phyloP scores from a whole-genome alignment of 345 rosid species.

The Pistacia atlantica region DNA sequence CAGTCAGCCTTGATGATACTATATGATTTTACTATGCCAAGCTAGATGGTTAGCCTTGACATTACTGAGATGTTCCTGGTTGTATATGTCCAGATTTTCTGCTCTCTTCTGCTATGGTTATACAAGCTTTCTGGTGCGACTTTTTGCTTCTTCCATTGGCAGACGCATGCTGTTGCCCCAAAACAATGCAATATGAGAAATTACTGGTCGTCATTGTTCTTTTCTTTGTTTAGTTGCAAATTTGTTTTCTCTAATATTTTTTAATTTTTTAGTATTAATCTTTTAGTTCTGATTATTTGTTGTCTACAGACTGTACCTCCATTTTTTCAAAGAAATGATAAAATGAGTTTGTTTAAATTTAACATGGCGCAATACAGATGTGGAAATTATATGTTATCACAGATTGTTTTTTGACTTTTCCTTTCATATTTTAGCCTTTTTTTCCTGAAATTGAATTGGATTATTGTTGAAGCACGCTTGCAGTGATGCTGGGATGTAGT shows the following conservation, averaged over 20 bases:
- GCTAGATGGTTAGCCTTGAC: not conserved
- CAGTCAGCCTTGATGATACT: constrained; percentile 6
- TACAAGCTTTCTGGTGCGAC: constrained; percentile 1
- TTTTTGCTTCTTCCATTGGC: not conserved
- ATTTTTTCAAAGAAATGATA: constrained; percentile 21
- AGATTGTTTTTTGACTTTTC: not conserved
- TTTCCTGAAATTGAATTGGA: not conserved
- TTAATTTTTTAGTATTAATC: constrained; percentile 8
- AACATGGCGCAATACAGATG: constrained; percentile 7
- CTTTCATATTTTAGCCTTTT: not conserved
- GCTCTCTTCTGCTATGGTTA: constrained; percentile 8
- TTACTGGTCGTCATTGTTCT: constrained; percentile 8
- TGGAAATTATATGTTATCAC: constrained; percentile 4
- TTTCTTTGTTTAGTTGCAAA: constrained; percentile 13
- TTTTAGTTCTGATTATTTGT: constrained; percentile 17
- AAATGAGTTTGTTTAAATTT: constrained; percentile 4
- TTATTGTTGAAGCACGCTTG: not conserved
- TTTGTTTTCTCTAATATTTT: not conserved
- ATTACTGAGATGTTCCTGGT: constrained; percentile 8
- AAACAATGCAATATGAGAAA: not conserved
- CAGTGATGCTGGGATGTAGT: not conserved
- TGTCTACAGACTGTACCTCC: constrained; percentile 8
- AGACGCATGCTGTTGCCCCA: constrained; percentile 4
- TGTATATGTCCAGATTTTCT: not conserved
- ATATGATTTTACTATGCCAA: not conserved